phyloP scores from a whole-genome alignment of 148 eudicot species.

The Camellia japonica region DNA sequence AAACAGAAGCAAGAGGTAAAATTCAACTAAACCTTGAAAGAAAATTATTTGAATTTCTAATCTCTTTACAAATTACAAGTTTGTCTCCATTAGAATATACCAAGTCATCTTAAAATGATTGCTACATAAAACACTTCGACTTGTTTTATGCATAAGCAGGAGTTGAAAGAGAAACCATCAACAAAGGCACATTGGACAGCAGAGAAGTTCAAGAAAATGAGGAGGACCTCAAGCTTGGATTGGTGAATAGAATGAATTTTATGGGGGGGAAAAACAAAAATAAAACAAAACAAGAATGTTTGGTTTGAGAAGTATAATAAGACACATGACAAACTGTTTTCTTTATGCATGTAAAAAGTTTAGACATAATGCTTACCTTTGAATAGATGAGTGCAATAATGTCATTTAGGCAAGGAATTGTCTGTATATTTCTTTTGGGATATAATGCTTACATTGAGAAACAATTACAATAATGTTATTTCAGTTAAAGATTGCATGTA shows the following conservation, averaged over 20 bases:
- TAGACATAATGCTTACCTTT: background rate
- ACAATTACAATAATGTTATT: background rate
- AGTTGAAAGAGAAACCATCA: background rate
- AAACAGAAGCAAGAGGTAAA: slow-evolving; percentile 17
- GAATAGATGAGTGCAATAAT: background rate
- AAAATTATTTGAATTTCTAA: background rate
- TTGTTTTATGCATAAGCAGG: background rate
- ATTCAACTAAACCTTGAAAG: background rate
- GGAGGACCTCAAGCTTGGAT: slow-evolving; percentile 15
- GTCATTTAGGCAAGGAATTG: background rate
- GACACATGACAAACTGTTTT: background rate
- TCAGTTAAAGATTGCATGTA: background rate
- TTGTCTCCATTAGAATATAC: too few species aligned
- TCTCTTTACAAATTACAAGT: background rate
- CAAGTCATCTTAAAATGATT: too few species aligned
- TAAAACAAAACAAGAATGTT: background rate
- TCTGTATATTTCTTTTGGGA: too few species aligned
- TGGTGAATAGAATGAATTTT: background rate
- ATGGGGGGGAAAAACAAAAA: background rate
- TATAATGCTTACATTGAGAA: background rate
- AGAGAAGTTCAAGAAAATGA: slow-evolving; percentile 3
- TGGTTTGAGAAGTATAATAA: background rate
- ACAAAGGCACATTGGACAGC: background rate
- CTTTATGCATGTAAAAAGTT: background rate
- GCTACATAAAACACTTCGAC: background rate